Evolutionary conservation across 106 monocot genomes (phyloP).

Genomic region (Platanthera zijinensis): DNA sequence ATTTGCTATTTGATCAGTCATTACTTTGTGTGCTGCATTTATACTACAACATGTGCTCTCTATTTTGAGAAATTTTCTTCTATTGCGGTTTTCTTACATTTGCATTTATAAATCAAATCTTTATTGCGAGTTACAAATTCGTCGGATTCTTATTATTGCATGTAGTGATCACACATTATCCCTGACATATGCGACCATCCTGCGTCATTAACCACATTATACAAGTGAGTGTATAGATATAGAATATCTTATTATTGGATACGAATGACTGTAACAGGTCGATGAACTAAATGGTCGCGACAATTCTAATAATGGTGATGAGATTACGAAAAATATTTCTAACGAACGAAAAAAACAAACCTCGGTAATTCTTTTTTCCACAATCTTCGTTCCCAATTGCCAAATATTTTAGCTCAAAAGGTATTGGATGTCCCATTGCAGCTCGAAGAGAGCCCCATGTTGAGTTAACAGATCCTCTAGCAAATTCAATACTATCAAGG

Average conservation of each 20-base stretch:
- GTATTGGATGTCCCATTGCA: conserved; percentile 89
- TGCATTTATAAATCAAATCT: too few relatives aligned
- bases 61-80: too few relatives aligned
- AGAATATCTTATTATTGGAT: background rate
- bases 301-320: background rate
- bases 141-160: too few relatives aligned
- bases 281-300: background rate
- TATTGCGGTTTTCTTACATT: too few relatives aligned
- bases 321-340: background rate
- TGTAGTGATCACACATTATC: too few relatives aligned
- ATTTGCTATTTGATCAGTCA: too few relatives aligned
- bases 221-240: background rate
- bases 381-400: conserved; percentile 95
- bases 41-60: too few relatives aligned
- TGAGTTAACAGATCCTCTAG: conserved; percentile 55
- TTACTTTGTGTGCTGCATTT: too few relatives aligned
- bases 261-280: background rate
- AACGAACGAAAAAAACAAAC: conserved; percentile 20
- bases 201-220: background rate
- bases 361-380: conserved; percentile 63
- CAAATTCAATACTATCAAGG: conserved; percentile 92
- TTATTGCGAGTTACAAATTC: too few relatives aligned
- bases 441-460: conserved; percentile 78
- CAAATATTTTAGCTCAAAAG: conserved; percentile 77
- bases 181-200: too few relatives aligned